These are phyloP conservation scores for Sphaerulina vaccinii DNA, from an alignment of 2,329 filamentous ascomycete genomes.

Conservation along the genomic window DNA sequence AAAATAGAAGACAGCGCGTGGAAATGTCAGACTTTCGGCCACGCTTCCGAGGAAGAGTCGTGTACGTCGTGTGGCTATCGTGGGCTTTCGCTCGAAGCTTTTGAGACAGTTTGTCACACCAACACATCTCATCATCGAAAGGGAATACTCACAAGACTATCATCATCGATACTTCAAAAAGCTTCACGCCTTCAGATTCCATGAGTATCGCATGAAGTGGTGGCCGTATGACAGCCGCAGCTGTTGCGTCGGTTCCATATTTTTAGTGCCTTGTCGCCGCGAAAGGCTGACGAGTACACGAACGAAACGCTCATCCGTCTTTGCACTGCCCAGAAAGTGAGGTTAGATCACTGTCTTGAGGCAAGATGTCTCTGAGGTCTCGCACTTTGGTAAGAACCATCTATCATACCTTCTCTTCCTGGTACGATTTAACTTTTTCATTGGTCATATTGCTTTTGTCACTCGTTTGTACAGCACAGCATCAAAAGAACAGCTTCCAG, in stretches of 20 bases:
- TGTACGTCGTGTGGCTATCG: too few relatives aligned
- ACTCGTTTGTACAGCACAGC: neutral
- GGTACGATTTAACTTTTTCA: neutral
- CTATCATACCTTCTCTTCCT: neutral
- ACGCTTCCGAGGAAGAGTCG: too few relatives aligned
- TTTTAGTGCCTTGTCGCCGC: constrained; percentile 5
- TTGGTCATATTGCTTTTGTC: neutral
- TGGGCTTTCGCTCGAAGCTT: too few relatives aligned
- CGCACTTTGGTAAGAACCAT: neutral
- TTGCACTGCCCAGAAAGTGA: constrained; percentile 4
- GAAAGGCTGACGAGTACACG: constrained; percentile 8
- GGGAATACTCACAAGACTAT: too few relatives aligned
- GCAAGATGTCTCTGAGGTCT: neutral
- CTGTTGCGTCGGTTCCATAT: neutral
- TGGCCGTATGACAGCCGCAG: neutral
- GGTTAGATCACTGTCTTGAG: neutral
- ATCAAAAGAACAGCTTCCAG: neutral
- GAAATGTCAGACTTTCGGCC: too few relatives aligned
- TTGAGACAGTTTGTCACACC: too few relatives aligned
- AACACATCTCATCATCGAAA: too few relatives aligned
- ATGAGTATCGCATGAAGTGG: too few relatives aligned
- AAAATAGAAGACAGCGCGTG: too few relatives aligned
- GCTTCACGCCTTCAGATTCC: too few relatives aligned
- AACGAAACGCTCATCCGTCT: constrained; percentile 4
- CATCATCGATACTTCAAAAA: too few relatives aligned